Base-by-base conservation (phyloP, 805 yeast species). In the Metschnikowia borealis region DNA sequence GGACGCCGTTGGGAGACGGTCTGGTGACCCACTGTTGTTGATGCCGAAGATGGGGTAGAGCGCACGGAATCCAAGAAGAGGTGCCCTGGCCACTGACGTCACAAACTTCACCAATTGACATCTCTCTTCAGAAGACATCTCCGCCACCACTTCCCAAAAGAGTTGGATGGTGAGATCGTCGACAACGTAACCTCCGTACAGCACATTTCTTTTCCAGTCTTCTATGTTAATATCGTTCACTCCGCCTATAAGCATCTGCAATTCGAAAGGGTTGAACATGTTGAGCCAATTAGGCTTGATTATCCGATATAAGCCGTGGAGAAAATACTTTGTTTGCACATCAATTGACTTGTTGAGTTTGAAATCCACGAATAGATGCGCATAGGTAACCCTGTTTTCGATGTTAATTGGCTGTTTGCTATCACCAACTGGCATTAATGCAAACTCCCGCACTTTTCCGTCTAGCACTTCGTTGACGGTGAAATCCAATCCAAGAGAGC, bases 51-150 rank as follows among this genome's bases (percentile, higher is more conserved):
- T 74, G 0, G 99, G 99, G 31, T 69, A 71, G 32, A 64, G 55
- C 13, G 60, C 58, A 43, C 78, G 74, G 63, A 94, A 92, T 0
- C 99, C 99, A 23, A 89, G 74, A 38, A 94, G 71, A 1, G 99
- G 99, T 0, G 96, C 96, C 52, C 91, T 78, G 1, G 96, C 85
- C 1, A 89, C 96, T 0, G 97, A 87, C 0, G 98, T 94, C 26
- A 89, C 97, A 70, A 92, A 94, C 63, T 88, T 88, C 26, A 94
- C 68, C 49, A 94, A 78, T 46, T 80, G 78, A 18, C 81, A 74
- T 54, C 82, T 74, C 49, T 89, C 88, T n/a, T 75, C 77, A 2
- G 78, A 70, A 1, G 74, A 63, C 76, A 89, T 79, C 52, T 88
- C 96, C 3, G 71, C 72, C 5, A 94, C 73, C 5, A 89, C 82